Evolutionary conservation across 2,329 filamentous ascomycete genomes (phyloP).

Genomic region (Neopestalotiopsis rosae): DNA sequence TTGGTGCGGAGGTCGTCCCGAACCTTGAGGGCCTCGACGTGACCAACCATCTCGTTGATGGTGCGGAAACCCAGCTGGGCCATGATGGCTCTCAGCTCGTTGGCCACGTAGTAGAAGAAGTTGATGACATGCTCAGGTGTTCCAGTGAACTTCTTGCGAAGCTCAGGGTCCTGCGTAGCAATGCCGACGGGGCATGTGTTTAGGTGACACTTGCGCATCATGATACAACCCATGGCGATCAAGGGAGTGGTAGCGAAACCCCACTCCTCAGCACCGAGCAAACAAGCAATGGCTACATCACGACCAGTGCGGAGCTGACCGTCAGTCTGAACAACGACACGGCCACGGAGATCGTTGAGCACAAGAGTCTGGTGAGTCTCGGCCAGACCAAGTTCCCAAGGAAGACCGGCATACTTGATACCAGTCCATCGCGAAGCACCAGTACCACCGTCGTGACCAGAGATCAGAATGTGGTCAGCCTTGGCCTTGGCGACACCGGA

Average conservation of each 20-base stretch:
- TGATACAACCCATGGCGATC: slow-evolving; percentile 95
- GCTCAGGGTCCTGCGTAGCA: slow-evolving; percentile 91
- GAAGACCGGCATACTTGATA: slow-evolving; percentile 97
- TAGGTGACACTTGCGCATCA: slow-evolving; percentile 79
- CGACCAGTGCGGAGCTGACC: slow-evolving; percentile 91
- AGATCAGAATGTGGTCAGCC: slow-evolving; percentile 95
- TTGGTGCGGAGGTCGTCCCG: slow-evolving; percentile 85
- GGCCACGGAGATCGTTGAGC: slow-evolving; percentile 91
- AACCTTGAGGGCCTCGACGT: slow-evolving; percentile 83
- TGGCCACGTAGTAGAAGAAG: slow-evolving; percentile 98
- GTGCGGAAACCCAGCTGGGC: slow-evolving; percentile 92
- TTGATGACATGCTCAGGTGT: slow-evolving; percentile 97
- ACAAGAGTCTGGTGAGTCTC: slow-evolving; percentile 97
- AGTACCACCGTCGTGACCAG: slow-evolving; percentile 95
- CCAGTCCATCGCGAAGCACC: slow-evolving; percentile 97
- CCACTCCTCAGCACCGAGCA: slow-evolving; percentile 98
- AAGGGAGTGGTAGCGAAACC: slow-evolving; percentile 94
- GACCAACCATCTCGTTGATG: slow-evolving; percentile 97
- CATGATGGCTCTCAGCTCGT: slow-evolving; percentile 97
- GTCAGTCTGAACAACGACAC: slow-evolving; percentile 95
- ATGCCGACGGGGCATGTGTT: slow-evolving; percentile 78
- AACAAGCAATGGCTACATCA: slow-evolving; percentile 91
- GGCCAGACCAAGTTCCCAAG: slow-evolving; percentile 94
- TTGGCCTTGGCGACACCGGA: slow-evolving; percentile 98
- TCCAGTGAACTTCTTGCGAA: slow-evolving; percentile 91